Base-by-base conservation (phyloP, 495 filamentous ascomycete genomes). In the Talaromyces trachyspermus region DNA sequence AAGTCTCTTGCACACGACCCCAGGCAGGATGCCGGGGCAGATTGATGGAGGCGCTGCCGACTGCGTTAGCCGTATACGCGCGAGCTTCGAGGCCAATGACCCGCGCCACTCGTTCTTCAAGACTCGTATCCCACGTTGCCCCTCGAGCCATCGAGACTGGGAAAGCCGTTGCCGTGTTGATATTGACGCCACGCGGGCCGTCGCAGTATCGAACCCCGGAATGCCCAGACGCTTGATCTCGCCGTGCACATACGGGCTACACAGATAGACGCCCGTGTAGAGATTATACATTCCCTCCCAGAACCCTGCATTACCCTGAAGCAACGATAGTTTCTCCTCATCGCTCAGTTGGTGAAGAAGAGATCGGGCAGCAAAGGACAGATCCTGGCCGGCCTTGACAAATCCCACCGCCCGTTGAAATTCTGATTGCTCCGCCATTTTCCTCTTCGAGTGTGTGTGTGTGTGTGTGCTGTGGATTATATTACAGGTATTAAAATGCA, bases 261-360 rank as follows among this genome's bases (percentile, higher is more conserved):
- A 27, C 22, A 50, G 44, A 39, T 56, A 59, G 20, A 46, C 43
- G 25, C 46, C 47, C 18, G 20, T 45, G 11, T 50, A 18, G 14
- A 59, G 43, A 17, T 12, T 32, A 23, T 35, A 36, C 14, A 56
- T 10, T 5, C 56, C 56, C 1, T 48, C 14, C 40, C 43, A 56
- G 50, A 59, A 59, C 3, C 36, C 37, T 5, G 39, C 36, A 32
- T 59, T 53, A 12, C 56, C 56, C 26, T 56, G 46, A 1, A 59
- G 53, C 2, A 56, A 47, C 9, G 18, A 24, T 7, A 59, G 50
- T 7, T 49, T 46, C 40, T 59, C 56, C 2, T 32, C 18, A 4
- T 43, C 36, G 1, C 35, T 48, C 9, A 43, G 39, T 17, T 43
- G 14, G 8, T 17, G 9, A 10, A 43, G 39, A 23, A 43, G 39